Percentiles rank a stretch among this genome's conserved stretches.
These are phyloP conservation scores for Daldinia grandis DNA, from an alignment of 495 filamentous ascomycete species.

Conservation along the genomic window DNA sequence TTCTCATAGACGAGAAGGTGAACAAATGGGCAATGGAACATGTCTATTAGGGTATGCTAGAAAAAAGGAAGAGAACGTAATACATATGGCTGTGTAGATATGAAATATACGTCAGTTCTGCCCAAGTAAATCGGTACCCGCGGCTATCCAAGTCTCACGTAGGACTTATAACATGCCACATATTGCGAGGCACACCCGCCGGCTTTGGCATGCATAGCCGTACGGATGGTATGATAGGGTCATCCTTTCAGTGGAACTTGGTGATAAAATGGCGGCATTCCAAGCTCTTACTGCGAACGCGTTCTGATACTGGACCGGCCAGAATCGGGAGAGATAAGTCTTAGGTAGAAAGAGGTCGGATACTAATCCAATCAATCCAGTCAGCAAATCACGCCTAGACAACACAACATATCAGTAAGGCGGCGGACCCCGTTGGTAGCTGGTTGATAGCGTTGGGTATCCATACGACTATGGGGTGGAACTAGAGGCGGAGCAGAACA, in stretches of 20 bases:
- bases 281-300: constrained; percentile 1
- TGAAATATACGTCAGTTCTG: constrained; percentile 24
- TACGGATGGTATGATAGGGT: constrained; percentile 28
- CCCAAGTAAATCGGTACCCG: constrained; percentile 24
- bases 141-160: constrained; percentile 16
- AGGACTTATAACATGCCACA: constrained; percentile 34
- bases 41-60: constrained; percentile 15
- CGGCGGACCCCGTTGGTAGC: constrained; percentile 22
- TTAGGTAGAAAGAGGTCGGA: constrained; percentile 20
- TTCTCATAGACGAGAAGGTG: constrained; percentile 11
- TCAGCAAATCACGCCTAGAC: constrained; percentile 26
- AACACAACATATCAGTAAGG: constrained; percentile 27
- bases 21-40: constrained; percentile 25
- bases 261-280: constrained; percentile 8
- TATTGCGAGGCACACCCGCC: constrained; percentile 19
- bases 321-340: constrained; percentile 31
- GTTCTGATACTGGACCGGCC: constrained; percentile 21
- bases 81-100: constrained; percentile 24
- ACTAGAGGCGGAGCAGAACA: constrained; percentile 21
- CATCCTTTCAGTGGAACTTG: constrained; percentile 23
- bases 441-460: constrained; percentile 21
- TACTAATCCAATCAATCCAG: constrained; percentile 12
- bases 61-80: constrained; percentile 5
- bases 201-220: constrained; percentile 22
- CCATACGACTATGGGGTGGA: constrained; percentile 35